Percentiles rank a stretch among this genome's conserved stretches.
phyloP scores from a whole-genome alignment of 2,329 filamentous ascomycete species.

The Stachybotrys chartarum region DNA sequence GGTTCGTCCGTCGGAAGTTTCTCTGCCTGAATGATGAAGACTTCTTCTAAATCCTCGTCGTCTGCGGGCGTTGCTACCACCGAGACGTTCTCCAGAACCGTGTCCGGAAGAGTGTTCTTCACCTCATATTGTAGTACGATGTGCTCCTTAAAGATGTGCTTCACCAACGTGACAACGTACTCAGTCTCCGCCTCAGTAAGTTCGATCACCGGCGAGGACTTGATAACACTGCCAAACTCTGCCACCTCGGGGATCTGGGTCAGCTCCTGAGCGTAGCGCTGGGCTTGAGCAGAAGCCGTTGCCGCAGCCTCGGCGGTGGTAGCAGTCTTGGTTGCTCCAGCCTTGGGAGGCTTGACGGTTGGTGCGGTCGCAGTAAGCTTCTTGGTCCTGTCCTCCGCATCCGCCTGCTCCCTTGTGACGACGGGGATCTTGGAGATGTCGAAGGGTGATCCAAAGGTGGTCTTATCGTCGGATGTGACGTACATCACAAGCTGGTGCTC shows the following conservation, averaged over 20 bases:
- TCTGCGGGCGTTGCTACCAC: slow-evolving; percentile 73
- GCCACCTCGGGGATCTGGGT: slow-evolving; percentile 86
- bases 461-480: slow-evolving; percentile 84
- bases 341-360: slow-evolving; percentile 86
- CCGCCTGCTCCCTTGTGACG: slow-evolving; percentile 90
- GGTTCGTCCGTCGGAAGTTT: slow-evolving; percentile 78
- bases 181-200: slow-evolving; percentile 96
- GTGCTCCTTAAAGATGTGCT: slow-evolving; percentile 97
- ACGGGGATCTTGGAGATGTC: slow-evolving; percentile 87
- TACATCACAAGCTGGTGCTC: slow-evolving; percentile 98
- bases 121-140: slow-evolving; percentile 94
- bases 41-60: slow-evolving; percentile 78
- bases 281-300: slow-evolving; percentile 69
- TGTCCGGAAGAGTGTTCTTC: slow-evolving; percentile 92
- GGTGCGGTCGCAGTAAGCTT: slow-evolving; percentile 91
- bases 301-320: slow-evolving; percentile 66
- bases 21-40: slow-evolving; percentile 87
- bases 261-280: slow-evolving; percentile 84
- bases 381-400: slow-evolving; percentile 93
- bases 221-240: slow-evolving; percentile 83
- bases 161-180: slow-evolving; percentile 88
- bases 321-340: slow-evolving; percentile 66
- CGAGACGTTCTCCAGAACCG: slow-evolving; percentile 82
- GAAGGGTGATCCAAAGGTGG: slow-evolving; percentile 78
- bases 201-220: slow-evolving; percentile 79